Evolutionary conservation across 1,284 basidiomycete genomes (phyloP).

Genomic region (Uromyces viciae-fabae): DNA sequence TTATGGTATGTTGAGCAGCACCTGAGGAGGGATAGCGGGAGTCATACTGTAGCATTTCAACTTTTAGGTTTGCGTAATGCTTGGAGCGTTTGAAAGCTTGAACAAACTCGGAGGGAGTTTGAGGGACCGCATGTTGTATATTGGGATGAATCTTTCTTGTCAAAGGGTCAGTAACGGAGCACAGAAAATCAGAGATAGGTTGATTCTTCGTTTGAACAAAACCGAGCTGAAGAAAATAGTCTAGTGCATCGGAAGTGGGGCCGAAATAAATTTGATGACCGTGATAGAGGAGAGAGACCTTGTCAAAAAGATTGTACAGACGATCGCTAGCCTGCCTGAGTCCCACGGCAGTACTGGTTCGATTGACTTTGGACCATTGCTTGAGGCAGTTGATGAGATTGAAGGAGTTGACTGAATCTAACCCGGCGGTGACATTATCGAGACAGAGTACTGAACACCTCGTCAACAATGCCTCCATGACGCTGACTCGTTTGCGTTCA

Average conservation of each 20-base stretch:
- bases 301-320: conserved; percentile 34
- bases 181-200: conserved; percentile 39
- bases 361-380: conserved; percentile 31
- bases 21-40: conserved; percentile 32
- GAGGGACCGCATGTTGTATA: not conserved
- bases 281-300: conserved; percentile 34
- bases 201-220: conserved; percentile 15
- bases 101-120: conserved; percentile 34
- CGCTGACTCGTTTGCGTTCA: conserved; percentile 40
- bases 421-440: conserved; percentile 41
- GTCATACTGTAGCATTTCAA: conserved; percentile 34
- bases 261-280: conserved; percentile 44
- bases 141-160: conserved; percentile 6
- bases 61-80: conserved; percentile 15
- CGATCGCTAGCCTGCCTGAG: conserved; percentile 29
- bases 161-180: conserved; percentile 38
- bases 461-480: conserved; percentile 26
- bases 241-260: conserved; percentile 17
- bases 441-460: conserved; percentile 28
- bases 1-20: conserved; percentile 24
- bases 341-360: conserved; percentile 23
- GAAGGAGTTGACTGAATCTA: conserved; percentile 35
- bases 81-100: conserved; percentile 23
- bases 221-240: conserved; percentile 34
- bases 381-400: conserved; percentile 40